These are phyloP conservation scores for Xylariaceae sp. DNA, from an alignment of 2,329 filamentous ascomycete genomes.

Conservation along the genomic window DNA sequence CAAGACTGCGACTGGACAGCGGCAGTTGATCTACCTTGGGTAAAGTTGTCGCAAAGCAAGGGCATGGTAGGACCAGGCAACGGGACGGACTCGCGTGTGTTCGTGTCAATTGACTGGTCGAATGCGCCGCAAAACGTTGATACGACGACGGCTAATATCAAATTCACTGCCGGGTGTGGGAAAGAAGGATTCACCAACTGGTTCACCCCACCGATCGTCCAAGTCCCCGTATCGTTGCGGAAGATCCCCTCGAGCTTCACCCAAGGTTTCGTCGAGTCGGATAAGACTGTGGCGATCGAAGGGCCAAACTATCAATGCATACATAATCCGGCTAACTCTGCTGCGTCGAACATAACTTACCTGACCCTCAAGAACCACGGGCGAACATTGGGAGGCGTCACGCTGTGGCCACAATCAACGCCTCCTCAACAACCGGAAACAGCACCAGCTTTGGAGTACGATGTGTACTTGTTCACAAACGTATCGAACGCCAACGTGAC, in stretches of 20 bases:
- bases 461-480: conserved; percentile 56
- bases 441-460: conserved; percentile 55
- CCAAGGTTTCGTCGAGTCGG: conserved; percentile 57
- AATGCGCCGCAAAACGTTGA: conserved; percentile 34
- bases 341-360: conserved; percentile 40
- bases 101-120: conserved; percentile 53
- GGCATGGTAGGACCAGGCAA: conserved; percentile 46
- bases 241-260: conserved; percentile 47
- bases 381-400: conserved; percentile 54
- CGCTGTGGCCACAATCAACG: conserved; percentile 48
- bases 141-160: conserved; percentile 45
- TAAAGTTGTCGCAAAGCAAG: conserved; percentile 45
- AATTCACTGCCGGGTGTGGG: conserved; percentile 38
- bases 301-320: conserved; percentile 47
- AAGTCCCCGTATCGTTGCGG: conserved; percentile 50
- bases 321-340: conserved; percentile 24
- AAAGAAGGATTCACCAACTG: conserved; percentile 28
- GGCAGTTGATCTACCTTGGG: conserved; percentile 43
- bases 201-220: conserved; percentile 40
- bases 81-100: conserved; percentile 47
- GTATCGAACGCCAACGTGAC: conserved; percentile 40
- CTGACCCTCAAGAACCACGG: conserved; percentile 50
- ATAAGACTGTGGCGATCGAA: conserved; percentile 52
- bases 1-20: conserved; percentile 48
- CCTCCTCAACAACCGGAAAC: conserved; percentile 44